Percentiles rank a stretch among this genome's conserved stretches.
Evolutionary conservation across 1,139 yeast species (phyloP).

Genomic region (Yamadazyma aaseri): DNA sequence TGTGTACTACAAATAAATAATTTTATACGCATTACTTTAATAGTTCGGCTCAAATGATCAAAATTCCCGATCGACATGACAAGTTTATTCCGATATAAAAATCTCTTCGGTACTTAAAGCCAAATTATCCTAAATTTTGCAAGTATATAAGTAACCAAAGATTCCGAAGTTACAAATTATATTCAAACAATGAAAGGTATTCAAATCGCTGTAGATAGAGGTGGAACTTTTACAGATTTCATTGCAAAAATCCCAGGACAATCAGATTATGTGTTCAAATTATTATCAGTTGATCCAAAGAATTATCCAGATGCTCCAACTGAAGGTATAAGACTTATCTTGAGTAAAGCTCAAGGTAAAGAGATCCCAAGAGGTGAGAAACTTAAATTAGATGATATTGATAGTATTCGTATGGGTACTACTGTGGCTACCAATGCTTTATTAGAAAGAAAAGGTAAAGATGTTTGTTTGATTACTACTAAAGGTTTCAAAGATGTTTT

Average conservation of each 20-base stretch:
- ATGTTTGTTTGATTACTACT: constrained; percentile 49
- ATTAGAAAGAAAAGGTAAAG: constrained; percentile 51
- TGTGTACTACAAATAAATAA: too few relatives aligned
- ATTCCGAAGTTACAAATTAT: neutral
- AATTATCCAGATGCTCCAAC: constrained; percentile 89
- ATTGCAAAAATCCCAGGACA: constrained; percentile 49
- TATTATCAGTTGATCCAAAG: constrained; percentile 82
- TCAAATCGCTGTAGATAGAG: constrained; percentile 49
- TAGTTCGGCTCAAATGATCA: neutral
- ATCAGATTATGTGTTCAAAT: constrained; percentile 49
- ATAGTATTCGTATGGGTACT: constrained; percentile 39
- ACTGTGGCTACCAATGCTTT: constrained; percentile 43
- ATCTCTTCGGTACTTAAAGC: neutral
- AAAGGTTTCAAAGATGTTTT: constrained; percentile 51
- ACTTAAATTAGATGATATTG: constrained; percentile 28
- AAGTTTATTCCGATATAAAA: neutral
- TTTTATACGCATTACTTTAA: too few relatives aligned
- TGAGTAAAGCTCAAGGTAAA: constrained; percentile 56
- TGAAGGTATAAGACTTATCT: constrained; percentile 80
- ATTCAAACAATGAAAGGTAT: constrained; percentile 6
- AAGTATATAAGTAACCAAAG: neutral
- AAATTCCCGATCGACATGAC: constrained; percentile 3
- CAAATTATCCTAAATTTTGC: constrained; percentile 1
- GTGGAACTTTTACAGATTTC: constrained; percentile 90
- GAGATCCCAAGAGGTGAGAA: constrained; percentile 45